A percentile compares a stretch with the other conserved stretches of the same genome.
phyloP scores from a whole-genome alignment of 345 rosid species.

The Moricandia arvensis region DNA sequence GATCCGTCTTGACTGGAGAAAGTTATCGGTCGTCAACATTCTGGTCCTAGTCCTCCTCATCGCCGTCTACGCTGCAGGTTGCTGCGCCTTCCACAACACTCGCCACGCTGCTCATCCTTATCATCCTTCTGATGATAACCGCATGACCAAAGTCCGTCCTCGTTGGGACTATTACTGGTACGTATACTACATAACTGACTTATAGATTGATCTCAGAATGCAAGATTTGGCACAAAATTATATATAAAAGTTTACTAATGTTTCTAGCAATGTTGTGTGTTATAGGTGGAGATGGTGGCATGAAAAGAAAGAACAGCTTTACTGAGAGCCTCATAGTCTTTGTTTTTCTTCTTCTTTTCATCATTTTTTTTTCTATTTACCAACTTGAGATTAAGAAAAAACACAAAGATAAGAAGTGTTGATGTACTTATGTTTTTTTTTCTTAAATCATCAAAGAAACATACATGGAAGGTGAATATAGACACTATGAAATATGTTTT shows the following conservation, averaged over 20 bases:
- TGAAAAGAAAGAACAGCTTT: slow-evolving; percentile 67
- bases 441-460: slow-evolving; percentile 4
- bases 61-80: slow-evolving; percentile 66
- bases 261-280: not conserved
- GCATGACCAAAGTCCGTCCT: slow-evolving; percentile 79
- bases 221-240: not conserved
- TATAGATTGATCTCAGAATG: not conserved
- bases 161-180: slow-evolving; percentile 83
- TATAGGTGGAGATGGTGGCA: slow-evolving; percentile 88
- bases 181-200: slow-evolving; percentile 5
- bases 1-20: slow-evolving; percentile 76
- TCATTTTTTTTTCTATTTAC: slow-evolving; percentile 1
- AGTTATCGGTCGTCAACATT: slow-evolving; percentile 66
- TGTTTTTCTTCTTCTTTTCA: not conserved
- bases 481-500: not conserved
- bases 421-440: slow-evolving; percentile 12
- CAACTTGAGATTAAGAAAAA: slow-evolving; percentile 3
- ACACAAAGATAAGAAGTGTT: not conserved
- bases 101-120: slow-evolving; percentile 63
- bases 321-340: slow-evolving; percentile 32
- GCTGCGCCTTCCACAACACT: slow-evolving; percentile 82
- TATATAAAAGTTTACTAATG: not conserved
- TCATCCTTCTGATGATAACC: slow-evolving; percentile 55
- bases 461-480: not conserved
- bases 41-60: slow-evolving; percentile 70